Conservation (phyloP, 2,329 filamentous ascomycete species). For the Penicillium expansum region DNA sequence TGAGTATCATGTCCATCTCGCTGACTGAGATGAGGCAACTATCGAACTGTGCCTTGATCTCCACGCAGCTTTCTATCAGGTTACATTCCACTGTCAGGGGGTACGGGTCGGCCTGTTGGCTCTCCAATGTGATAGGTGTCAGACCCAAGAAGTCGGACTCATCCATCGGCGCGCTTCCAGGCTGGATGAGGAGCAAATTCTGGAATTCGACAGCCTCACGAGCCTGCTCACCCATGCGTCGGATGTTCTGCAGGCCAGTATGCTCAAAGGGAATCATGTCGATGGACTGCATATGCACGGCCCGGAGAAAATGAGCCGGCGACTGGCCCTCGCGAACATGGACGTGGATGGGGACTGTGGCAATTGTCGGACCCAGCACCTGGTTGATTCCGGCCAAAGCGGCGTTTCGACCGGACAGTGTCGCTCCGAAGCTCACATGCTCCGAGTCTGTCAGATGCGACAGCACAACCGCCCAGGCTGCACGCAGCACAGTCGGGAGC, state of each 20-base stretch:
- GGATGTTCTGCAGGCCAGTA: constrained; percentile 1
- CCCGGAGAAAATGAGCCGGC: not conserved
- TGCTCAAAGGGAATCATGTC: constrained; percentile 3
- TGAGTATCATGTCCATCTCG: not conserved
- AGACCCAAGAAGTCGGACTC: not conserved
- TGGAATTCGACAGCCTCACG: not conserved
- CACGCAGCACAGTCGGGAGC: constrained; percentile 33
- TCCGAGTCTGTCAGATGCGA: constrained; percentile 35
- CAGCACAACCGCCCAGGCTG: constrained; percentile 39
- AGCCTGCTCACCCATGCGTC: not conserved
- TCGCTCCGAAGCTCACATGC: constrained; percentile 41
- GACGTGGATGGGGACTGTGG: constrained; percentile 33
- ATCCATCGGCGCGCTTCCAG: not conserved
- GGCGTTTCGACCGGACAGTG: constrained; percentile 39
- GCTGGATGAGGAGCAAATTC: constrained; percentile 4
- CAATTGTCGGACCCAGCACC: constrained; percentile 41
- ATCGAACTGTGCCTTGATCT: constrained; percentile 2
- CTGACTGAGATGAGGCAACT: not conserved
- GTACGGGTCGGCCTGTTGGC: constrained; percentile 1
- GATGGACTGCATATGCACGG: not conserved
- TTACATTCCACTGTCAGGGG: constrained; percentile 1
- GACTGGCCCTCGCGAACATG: not conserved
- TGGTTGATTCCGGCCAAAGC: constrained; percentile 36
- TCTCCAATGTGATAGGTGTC: not conserved
- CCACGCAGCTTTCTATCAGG: not conserved